Conservation (phyloP, 805 yeast genomes). For the Lachancea kluyveri region DNA sequence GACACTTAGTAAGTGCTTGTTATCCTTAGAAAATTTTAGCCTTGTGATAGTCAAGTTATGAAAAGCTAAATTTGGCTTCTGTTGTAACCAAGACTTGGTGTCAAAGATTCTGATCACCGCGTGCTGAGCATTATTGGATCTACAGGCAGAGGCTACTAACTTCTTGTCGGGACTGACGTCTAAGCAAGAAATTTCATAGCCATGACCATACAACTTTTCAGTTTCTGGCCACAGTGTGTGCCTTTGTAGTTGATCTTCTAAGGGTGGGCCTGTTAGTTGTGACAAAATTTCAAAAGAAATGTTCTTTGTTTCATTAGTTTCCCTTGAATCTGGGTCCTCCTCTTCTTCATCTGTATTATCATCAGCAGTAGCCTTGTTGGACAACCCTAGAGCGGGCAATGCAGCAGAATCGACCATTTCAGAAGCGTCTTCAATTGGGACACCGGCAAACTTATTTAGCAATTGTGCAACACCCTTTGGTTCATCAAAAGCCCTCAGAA, state of each 20-base stretch:
- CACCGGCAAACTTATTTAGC: slow-evolving; percentile 48
- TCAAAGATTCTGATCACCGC: slow-evolving; percentile 79
- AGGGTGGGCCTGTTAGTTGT: slow-evolving; percentile 55
- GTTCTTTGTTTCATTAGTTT: slow-evolving; percentile 32
- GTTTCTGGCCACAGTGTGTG: slow-evolving; percentile 92
- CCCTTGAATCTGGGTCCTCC: slow-evolving; percentile 27
- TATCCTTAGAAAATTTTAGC: slow-evolving; percentile 66
- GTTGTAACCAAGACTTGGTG: slow-evolving; percentile 53
- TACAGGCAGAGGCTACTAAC: slow-evolving; percentile 83
- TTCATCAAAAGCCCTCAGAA: slow-evolving; percentile 80
- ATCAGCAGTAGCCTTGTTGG: slow-evolving; percentile 74
- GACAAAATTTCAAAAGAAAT: slow-evolving; percentile 43
- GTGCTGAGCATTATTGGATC: slow-evolving; percentile 76
- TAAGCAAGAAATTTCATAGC: slow-evolving; percentile 82
- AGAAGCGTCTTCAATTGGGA: slow-evolving; percentile 27
- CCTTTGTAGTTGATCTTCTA: slow-evolving; percentile 87
- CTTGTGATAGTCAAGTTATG: slow-evolving; percentile 86
- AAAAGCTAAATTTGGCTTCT: slow-evolving; percentile 49
- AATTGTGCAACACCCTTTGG: slow-evolving; percentile 71
- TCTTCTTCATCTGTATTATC: slow-evolving; percentile 40
- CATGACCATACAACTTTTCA: slow-evolving; percentile 95
- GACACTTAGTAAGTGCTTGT: slow-evolving; percentile 60
- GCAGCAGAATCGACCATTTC: slow-evolving; percentile 76
- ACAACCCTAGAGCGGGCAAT: slow-evolving; percentile 87
- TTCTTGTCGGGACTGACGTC: slow-evolving; percentile 60